phyloP scores from a whole-genome alignment of 495 filamentous ascomycete species.

The Tuber calosporum region DNA sequence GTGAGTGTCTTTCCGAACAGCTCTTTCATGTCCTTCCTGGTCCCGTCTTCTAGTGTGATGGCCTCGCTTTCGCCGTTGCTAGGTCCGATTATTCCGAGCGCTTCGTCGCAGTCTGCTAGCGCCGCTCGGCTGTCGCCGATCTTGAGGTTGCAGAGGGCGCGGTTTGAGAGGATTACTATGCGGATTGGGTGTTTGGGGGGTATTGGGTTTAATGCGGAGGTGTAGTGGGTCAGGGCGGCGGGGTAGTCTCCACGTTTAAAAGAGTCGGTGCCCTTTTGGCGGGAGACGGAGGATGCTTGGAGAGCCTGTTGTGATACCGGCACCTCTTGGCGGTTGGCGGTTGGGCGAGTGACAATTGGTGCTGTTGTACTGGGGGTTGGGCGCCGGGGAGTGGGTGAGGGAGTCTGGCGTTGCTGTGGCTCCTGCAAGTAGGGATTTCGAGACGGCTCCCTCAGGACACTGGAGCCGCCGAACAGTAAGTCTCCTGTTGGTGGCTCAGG shows the following conservation, averaged over 20 bases:
- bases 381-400: constrained; percentile 7
- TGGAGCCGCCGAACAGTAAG: constrained; percentile 21
- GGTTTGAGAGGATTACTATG: constrained; percentile 84
- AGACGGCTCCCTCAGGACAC: constrained; percentile 15
- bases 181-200: constrained; percentile 75
- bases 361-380: constrained; percentile 23
- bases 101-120: constrained; percentile 71
- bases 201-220: constrained; percentile 62
- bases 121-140: constrained; percentile 81
- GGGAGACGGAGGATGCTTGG: constrained; percentile 63
- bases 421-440: constrained; percentile 33
- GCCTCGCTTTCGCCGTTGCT: constrained; percentile 68
- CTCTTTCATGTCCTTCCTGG: constrained; percentile 79
- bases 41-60: constrained; percentile 50
- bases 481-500: constrained; percentile 40
- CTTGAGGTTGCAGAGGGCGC: constrained; percentile 79
- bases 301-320: constrained; percentile 60
- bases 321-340: constrained; percentile 50
- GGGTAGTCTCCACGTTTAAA: constrained; percentile 94
- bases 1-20: constrained; percentile 87
- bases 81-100: constrained; percentile 72
- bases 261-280: constrained; percentile 69
- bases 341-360: constrained; percentile 30
- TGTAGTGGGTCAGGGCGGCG: constrained; percentile 73
- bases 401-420: background rate